Conservation (phyloP, 352 stramenopile genomes). For the Phytophthora pinifolia region DNA sequence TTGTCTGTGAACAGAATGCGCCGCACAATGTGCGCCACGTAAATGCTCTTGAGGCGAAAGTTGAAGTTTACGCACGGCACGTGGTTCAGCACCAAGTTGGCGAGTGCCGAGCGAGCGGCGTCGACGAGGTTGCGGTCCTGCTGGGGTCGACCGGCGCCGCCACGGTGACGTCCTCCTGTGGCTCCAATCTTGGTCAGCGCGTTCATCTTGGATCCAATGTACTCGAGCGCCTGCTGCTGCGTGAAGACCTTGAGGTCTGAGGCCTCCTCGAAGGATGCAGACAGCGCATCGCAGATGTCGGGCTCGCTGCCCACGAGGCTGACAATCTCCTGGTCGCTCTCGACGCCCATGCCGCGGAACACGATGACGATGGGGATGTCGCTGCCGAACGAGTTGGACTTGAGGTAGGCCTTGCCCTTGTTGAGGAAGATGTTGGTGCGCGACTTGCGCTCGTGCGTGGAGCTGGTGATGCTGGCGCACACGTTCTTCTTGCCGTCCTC, state of each 20-base stretch:
- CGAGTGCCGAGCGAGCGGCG: constrained; percentile 96
- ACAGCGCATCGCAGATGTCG: constrained; percentile 94
- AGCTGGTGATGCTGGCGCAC: constrained; percentile 96
- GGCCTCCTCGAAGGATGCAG: constrained; percentile 95
- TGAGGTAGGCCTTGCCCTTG: constrained; percentile 97
- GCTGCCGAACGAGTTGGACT: constrained; percentile 98
- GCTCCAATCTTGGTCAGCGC: constrained; percentile 58
- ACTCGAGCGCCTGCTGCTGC: constrained; percentile 94
- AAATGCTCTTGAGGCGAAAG: constrained; percentile 98
- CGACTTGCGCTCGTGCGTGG: constrained; percentile 98
- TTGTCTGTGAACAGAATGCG: constrained; percentile 89
- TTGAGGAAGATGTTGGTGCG: constrained; percentile 97
- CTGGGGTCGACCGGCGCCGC: constrained; percentile 30
- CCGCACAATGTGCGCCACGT: constrained; percentile 97
- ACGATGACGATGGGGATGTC: constrained; percentile 98
- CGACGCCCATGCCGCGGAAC: constrained; percentile 97
- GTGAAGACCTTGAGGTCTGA: constrained; percentile 95
- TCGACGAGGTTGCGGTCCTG: constrained; percentile 85
- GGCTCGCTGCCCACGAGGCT: constrained; percentile 94
- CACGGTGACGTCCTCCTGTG: constrained; percentile 38
- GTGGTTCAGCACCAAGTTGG: constrained; percentile 99
- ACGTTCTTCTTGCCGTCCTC: constrained; percentile 93
- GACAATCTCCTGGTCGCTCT: constrained; percentile 98
- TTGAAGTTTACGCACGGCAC: constrained; percentile 98
- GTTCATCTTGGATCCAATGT: constrained; percentile 97